Conservation (phyloP, 2,329 filamentous ascomycete genomes). For the Xylaria sp. region DNA sequence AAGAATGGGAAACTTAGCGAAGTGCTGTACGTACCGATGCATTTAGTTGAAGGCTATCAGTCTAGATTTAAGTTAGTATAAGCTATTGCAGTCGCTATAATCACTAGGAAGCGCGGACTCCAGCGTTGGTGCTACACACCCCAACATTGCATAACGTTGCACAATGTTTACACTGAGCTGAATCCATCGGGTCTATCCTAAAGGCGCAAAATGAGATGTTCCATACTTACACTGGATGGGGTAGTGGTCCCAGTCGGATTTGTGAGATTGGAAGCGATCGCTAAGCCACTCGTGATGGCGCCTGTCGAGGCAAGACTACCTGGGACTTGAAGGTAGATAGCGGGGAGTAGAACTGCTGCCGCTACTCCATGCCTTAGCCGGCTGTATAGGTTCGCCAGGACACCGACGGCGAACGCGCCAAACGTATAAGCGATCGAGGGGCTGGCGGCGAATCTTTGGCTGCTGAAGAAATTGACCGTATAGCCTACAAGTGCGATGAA, state of each 20-base stretch:
- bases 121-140: neutral
- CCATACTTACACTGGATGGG: constrained; percentile 43
- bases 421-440: constrained; percentile 81
- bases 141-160: neutral
- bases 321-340: constrained; percentile 80
- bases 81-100: neutral
- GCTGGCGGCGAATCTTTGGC: constrained; percentile 73
- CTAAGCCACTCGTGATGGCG: constrained; percentile 68
- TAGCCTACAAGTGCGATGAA: constrained; percentile 79
- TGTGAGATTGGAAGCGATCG: constrained; percentile 63
- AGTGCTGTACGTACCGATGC: constrained; percentile 30
- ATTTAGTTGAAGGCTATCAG: constrained; percentile 28
- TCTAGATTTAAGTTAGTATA: constrained; percentile 29
- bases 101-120: neutral
- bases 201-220: no score
- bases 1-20: neutral
- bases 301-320: constrained; percentile 70
- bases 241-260: constrained; percentile 55
- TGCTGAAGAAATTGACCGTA: constrained; percentile 78
- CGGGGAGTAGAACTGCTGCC: constrained; percentile 85
- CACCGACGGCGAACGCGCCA: constrained; percentile 79
- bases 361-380: constrained; percentile 75
- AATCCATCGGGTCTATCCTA: neutral
- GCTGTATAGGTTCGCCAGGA: constrained; percentile 81
- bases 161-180: neutral